Evolutionary conservation across 2,329 filamentous ascomycete species (phyloP), one percentile per base, ranked within the genome.

Genomic region (Chalara sp.): DNA sequence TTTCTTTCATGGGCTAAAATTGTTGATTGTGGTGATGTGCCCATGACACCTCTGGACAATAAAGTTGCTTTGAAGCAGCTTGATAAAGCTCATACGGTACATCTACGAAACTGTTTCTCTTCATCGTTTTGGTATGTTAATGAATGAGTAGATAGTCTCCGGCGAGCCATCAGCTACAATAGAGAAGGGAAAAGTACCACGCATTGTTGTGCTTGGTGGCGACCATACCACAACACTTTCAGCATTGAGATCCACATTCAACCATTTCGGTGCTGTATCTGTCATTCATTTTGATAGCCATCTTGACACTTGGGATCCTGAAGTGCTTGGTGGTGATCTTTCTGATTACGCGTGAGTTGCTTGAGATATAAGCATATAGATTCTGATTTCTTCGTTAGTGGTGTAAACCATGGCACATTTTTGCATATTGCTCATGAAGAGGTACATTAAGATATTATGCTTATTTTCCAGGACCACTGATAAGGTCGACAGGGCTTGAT

Each of bases 11-110:
- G 74, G 66, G 69, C 72, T 1, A 73, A 70, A 51, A 68, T 76
- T 10, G 69, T 77, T 6, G 74, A 78, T 51, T 76, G 74, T 51
- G 74, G 74, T 21, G 73, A 76, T 62, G 72, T 69, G 6, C 73
- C 73, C 1, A 58, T 72, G 51, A 72, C 69, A 1, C 68, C 68
- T 44, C 56, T 77, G 52, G 70, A 77, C 55, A 77, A 77, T 31
- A 21, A 21, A 21, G 21, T 21, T 21, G 21, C 21, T 21, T 21
- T 21, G 21, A 21, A 21, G 21, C 21, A 21, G 21, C 21, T 21
- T 21, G 21, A 21, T 21, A 21, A 21, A 21, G 21, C 21, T 21
- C 21, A 21, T 21, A 21, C 21, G 3, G 21, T 21, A 21, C 21
- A 21, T 21, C 21, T 21, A 2, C 21, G 21, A 21, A 21, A 21